Percentiles rank a stretch among this genome's conserved stretches.
Evolutionary conservation across 1,139 yeast genomes (phyloP).

Genomic region (Wickerhamiella pararugosa): DNA sequence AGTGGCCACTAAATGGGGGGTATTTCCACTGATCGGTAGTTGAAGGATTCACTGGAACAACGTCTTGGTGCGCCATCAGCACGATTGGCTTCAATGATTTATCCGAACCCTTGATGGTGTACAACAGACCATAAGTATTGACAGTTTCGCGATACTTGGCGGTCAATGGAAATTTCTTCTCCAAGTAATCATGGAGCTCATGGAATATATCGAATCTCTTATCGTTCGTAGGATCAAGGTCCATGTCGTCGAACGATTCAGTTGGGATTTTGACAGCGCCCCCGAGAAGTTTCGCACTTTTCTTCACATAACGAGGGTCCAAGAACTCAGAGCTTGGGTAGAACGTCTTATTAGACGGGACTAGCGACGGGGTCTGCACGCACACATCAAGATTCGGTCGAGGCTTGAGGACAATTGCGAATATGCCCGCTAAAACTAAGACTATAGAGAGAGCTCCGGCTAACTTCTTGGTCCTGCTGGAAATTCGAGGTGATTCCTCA

Average conservation of each 20-base stretch:
- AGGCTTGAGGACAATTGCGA: not conserved
- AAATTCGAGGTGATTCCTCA: too few species aligned
- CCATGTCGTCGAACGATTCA: slow-evolving; percentile 39
- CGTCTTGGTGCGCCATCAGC: slow-evolving; percentile 68
- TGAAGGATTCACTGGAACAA: slow-evolving; percentile 58
- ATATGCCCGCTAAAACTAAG: too few species aligned
- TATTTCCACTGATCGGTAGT: slow-evolving; percentile 47
- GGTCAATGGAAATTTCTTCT: slow-evolving; percentile 35
- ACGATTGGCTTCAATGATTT: slow-evolving; percentile 42
- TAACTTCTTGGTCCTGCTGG: too few species aligned
- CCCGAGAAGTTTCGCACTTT: slow-evolving; percentile 19
- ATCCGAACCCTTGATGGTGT: slow-evolving; percentile 48
- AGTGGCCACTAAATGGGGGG: slow-evolving; percentile 57
- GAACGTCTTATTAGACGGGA: not conserved
- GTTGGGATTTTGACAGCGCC: slow-evolving; percentile 51
- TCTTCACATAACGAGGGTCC: slow-evolving; percentile 14
- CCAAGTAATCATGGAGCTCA: slow-evolving; percentile 40
- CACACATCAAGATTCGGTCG: slow-evolving; percentile 1
- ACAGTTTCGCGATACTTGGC: slow-evolving; percentile 37
- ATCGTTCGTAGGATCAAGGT: slow-evolving; percentile 27
- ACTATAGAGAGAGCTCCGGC: too few species aligned
- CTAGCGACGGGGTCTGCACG: not conserved
- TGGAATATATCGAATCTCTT: slow-evolving; percentile 30
- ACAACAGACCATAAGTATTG: slow-evolving; percentile 53
- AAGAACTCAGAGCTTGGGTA: not conserved